Conservation (phyloP, 2,329 filamentous ascomycete species). For the Fusarium subglutinans region DNA sequence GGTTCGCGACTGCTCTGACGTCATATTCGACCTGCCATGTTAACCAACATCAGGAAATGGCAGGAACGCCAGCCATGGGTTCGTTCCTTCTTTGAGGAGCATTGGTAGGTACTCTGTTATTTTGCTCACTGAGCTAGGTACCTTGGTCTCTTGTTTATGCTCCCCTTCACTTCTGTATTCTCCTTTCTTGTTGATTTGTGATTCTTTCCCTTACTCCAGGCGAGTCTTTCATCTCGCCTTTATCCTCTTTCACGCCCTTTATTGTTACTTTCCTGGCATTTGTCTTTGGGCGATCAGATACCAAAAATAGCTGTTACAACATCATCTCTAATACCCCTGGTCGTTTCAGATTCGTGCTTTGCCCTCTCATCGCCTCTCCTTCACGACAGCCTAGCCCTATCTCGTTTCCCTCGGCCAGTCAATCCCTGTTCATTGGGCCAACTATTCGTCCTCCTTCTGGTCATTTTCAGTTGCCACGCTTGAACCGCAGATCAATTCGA, state of each 20-base stretch:
- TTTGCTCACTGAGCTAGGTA: not conserved
- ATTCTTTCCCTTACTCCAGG: constrained; percentile 3
- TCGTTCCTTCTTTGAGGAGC: not conserved
- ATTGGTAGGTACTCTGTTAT: not conserved
- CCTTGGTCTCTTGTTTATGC: not conserved
- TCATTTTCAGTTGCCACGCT: constrained; percentile 7
- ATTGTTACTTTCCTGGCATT: constrained; percentile 6
- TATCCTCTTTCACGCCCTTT: not conserved
- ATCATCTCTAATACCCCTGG: constrained; percentile 17
- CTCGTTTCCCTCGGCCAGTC: constrained; percentile 13
- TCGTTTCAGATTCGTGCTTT: constrained; percentile 27
- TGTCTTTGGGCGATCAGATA: constrained; percentile 8
- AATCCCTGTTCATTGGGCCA: constrained; percentile 19
- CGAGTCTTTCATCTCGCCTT: constrained; percentile 1
- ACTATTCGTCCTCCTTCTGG: constrained; percentile 8
- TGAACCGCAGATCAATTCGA: constrained; percentile 26
- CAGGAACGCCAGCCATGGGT: constrained; percentile 1
- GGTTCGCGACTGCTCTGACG: constrained; percentile 5
- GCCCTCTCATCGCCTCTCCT: constrained; percentile 15
- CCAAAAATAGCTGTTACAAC: constrained; percentile 21
- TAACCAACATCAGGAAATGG: not conserved
- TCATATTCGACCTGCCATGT: constrained; percentile 4
- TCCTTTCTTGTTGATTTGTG: not conserved
- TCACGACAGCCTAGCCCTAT: constrained; percentile 24
- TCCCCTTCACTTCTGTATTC: not conserved